phyloP scores from a whole-genome alignment of 2,329 filamentous ascomycete species.

The Beauveria brongniartii region DNA sequence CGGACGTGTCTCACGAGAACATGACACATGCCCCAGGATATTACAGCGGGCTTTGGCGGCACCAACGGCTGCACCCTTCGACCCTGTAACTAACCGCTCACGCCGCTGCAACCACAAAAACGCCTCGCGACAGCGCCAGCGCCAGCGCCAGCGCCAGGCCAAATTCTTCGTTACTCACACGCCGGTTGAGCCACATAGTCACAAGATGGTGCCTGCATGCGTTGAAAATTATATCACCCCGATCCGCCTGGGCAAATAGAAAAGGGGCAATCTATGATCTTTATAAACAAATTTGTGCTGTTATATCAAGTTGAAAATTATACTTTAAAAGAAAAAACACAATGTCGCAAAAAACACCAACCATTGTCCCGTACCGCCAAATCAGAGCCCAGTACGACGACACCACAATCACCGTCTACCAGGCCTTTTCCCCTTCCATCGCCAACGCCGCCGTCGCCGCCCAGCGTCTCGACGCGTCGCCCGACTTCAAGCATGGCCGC shows the following conservation, averaged over 20 bases:
- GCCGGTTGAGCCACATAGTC: slow-evolving; percentile 4
- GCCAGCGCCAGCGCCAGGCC: not conserved
- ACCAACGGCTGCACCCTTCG: too few species aligned
- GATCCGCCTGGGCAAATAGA: not conserved
- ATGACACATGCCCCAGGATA: too few species aligned
- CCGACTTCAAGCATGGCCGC: slow-evolving; percentile 41
- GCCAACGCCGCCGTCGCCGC: slow-evolving; percentile 41
- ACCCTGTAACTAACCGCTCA: too few species aligned
- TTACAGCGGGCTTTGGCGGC: too few species aligned
- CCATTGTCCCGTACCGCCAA: slow-evolving; percentile 31
- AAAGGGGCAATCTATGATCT: too few species aligned
- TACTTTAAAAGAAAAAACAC: not conserved
- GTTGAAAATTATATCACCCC: not conserved
- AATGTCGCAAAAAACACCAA: not conserved
- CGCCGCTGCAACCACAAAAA: not conserved
- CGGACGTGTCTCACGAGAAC: too few species aligned
- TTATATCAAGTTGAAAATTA: too few species aligned
- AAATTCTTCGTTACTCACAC: not conserved
- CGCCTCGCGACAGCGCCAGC: not conserved
- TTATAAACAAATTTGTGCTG: too few species aligned
- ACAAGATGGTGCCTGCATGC: not conserved
- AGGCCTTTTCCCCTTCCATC: slow-evolving; percentile 49
- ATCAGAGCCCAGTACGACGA: slow-evolving; percentile 44
- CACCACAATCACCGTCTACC: slow-evolving; percentile 51
- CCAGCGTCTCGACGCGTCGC: slow-evolving; percentile 45